These are phyloP conservation scores for Ogataea paradorogensis DNA, from an alignment of 805 yeast species.

Conservation along the genomic window DNA sequence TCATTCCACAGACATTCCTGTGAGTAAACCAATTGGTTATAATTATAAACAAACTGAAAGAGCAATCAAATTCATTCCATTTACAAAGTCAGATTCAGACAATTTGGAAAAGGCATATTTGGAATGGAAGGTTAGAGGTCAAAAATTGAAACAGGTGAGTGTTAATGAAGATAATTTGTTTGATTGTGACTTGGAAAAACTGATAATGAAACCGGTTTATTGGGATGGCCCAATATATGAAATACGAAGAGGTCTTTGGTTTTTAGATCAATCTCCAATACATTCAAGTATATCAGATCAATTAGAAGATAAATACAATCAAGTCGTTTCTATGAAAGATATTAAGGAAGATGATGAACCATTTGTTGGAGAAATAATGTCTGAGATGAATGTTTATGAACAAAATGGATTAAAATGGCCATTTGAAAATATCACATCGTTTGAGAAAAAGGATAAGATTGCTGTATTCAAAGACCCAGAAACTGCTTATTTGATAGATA, in stretches of 20 bases:
- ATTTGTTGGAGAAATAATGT: conserved; percentile 14
- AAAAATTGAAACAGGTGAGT: conserved; percentile 34
- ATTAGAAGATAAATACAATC: conserved; percentile 55
- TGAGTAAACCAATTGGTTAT: conserved; percentile 60
- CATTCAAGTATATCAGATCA: conserved; percentile 46
- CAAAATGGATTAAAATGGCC: conserved; percentile 30
- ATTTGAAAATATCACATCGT: conserved; percentile 22
- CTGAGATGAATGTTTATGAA: conserved; percentile 30
- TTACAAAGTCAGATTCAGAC: conserved; percentile 59
- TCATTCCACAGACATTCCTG: conserved; percentile 78
- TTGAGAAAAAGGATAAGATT: conserved; percentile 26
- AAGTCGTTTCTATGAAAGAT: conserved; percentile 26
- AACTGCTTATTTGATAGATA: conserved; percentile 26
- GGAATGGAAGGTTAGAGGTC: conserved; percentile 5
- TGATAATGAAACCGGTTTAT: conserved; percentile 64
- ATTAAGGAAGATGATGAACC: conserved; percentile 4
- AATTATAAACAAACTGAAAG: conserved; percentile 47
- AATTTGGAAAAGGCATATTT: conserved; percentile 55
- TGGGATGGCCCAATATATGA: conserved; percentile 90
- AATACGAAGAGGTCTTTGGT: conserved; percentile 86
- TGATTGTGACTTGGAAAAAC: conserved; percentile 58
- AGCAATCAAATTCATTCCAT: conserved; percentile 64
- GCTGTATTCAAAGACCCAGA: conserved; percentile 27
- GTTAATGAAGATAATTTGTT: conserved; percentile 83
- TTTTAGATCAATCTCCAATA: conserved; percentile 58